A percentile compares a stretch with the other conserved stretches of the same genome.
These are phyloP conservation scores for Hypoxylon sp. DNA, from an alignment of 2,329 filamentous ascomycete species.

Conservation along the genomic window DNA sequence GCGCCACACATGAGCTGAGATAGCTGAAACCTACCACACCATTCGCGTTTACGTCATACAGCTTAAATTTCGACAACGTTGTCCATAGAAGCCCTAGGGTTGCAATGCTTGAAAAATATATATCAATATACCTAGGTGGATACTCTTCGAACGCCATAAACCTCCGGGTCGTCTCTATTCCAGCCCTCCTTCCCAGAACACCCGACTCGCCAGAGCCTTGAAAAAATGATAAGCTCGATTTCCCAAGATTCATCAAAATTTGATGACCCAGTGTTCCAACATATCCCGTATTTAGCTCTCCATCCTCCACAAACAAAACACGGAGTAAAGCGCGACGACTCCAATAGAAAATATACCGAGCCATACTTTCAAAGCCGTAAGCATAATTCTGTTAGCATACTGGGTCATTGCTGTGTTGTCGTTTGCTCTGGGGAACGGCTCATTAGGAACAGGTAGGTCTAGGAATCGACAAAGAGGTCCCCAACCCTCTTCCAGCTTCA, in stretches of 20 bases:
- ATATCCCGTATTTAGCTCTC: not conserved
- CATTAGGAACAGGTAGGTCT: conserved; percentile 43
- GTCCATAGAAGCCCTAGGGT: no score
- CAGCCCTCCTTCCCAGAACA: not conserved
- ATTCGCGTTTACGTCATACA: no score
- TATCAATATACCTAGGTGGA: no score
- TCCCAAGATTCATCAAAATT: not conserved
- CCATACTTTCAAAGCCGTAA: conserved; percentile 40
- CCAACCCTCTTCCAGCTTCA: conserved; percentile 50
- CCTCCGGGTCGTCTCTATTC: not conserved
- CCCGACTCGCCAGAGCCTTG: not conserved
- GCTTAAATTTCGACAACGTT: no score
- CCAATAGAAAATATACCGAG: conserved; percentile 34
- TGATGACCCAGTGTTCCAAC: not conserved
- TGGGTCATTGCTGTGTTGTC: conserved; percentile 47
- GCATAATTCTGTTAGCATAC: conserved; percentile 39
- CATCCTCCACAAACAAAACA: conserved; percentile 26
- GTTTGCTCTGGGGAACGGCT: conserved; percentile 48
- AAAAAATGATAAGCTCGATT: not conserved
- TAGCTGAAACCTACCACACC: no score
- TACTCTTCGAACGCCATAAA: not conserved
- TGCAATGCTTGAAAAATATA: no score
- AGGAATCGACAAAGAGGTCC: conserved; percentile 48
- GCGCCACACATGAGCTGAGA: no score
- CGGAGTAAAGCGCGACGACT: conserved; percentile 26